Conservation (phyloP, 1,139 yeast species). For the Blastobotrys aristatus region DNA sequence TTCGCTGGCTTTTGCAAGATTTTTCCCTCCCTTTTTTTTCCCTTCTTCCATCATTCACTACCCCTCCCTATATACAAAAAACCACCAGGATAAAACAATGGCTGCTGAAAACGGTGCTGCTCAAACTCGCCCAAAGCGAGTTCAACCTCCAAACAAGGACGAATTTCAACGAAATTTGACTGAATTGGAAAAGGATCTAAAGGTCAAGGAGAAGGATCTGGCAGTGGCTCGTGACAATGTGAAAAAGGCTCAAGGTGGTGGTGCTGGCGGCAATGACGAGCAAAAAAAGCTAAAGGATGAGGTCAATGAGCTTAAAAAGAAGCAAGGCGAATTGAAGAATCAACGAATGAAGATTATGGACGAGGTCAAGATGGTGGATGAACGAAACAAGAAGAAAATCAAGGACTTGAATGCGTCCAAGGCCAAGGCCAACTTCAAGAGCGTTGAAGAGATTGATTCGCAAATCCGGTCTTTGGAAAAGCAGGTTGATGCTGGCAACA, state of each 20-base stretch:
- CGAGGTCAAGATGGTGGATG: conserved; percentile 68
- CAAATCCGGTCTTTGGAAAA: conserved; percentile 68
- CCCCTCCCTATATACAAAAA: background rate
- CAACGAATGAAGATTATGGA: conserved; percentile 66
- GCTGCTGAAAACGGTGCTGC: conserved; percentile 3
- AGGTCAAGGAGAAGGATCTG: conserved; percentile 53
- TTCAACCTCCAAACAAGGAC: conserved; percentile 35
- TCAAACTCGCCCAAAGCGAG: conserved; percentile 23
- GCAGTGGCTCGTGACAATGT: conserved; percentile 25
- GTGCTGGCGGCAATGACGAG: conserved; percentile 37
- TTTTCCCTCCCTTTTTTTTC: background rate
- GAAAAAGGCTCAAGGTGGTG: conserved; percentile 27
- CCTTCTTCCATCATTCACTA: background rate
- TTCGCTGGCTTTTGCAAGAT: too few species aligned
- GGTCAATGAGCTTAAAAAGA: conserved; percentile 51
- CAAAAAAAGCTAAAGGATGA: conserved; percentile 62
- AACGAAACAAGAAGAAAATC: conserved; percentile 68
- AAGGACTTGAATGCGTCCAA: conserved; percentile 68
- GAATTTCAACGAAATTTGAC: conserved; percentile 62
- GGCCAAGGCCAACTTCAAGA: conserved; percentile 64
- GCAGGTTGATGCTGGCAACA: conserved; percentile 69
- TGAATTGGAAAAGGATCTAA: conserved; percentile 61
- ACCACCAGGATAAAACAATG: background rate
- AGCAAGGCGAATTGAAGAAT: conserved; percentile 65
- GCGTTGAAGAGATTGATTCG: conserved; percentile 71